Percentiles rank a stretch among this genome's conserved stretches.
These are phyloP conservation scores for Potentilla sterilis DNA, from an alignment of 306 rosid genomes.

Conservation along the genomic window DNA sequence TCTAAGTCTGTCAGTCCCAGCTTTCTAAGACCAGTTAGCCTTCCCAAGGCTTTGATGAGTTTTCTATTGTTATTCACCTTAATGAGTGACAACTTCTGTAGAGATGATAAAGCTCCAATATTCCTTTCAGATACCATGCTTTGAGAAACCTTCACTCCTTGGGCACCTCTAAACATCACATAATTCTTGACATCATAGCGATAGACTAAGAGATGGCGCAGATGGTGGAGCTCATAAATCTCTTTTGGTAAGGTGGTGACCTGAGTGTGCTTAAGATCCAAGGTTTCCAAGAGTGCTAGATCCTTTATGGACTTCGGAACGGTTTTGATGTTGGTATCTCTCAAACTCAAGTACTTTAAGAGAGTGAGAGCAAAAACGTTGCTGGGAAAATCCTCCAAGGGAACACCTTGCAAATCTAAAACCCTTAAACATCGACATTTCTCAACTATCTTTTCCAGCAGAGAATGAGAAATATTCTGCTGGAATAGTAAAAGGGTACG, in stretches of 20 bases:
- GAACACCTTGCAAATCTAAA: background rate
- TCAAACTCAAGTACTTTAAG: background rate
- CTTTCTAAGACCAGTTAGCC: background rate
- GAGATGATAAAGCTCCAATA: conserved; percentile 2
- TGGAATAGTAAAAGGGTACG: background rate
- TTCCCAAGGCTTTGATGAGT: background rate
- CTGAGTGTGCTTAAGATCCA: conserved; percentile 21
- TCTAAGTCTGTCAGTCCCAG: background rate
- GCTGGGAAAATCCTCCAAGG: background rate
- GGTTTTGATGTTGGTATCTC: background rate
- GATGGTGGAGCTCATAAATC: background rate
- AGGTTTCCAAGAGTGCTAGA: conserved; percentile 12
- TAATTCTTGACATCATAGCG: background rate
- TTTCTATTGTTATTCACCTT: background rate
- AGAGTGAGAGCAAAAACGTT: background rate
- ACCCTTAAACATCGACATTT: background rate
- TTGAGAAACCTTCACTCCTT: background rate
- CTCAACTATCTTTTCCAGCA: background rate
- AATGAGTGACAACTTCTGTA: conserved; percentile 19
- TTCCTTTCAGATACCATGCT: background rate
- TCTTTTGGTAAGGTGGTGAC: conserved; percentile 8
- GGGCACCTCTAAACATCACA: background rate
- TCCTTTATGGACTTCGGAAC: background rate
- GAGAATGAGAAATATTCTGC: background rate
- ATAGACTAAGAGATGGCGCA: conserved; percentile 19